Conservation (phyloP, 2,329 filamentous ascomycete species). For the Penicillium sumatraense region DNA sequence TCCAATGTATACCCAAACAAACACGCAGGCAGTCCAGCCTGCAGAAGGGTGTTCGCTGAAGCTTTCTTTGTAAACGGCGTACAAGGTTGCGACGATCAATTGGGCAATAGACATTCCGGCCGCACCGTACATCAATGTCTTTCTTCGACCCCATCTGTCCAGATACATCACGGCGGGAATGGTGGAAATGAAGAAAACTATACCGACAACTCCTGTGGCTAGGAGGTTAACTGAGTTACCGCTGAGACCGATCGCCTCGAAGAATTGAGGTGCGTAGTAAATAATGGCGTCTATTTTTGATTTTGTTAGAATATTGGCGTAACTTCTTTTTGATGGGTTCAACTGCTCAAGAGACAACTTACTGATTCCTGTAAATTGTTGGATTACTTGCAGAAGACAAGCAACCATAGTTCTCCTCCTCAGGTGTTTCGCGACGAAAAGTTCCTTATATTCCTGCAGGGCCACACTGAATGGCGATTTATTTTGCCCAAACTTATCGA, state of each 20-base stretch:
- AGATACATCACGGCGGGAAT: slow-evolving; percentile 39
- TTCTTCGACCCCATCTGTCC: slow-evolving; percentile 39
- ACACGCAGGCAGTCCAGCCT: slow-evolving; percentile 67
- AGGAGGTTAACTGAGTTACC: slow-evolving; percentile 33
- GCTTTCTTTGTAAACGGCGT: slow-evolving; percentile 63
- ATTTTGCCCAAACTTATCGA: slow-evolving; percentile 71
- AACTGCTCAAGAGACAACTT: not conserved
- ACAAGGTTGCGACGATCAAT: slow-evolving; percentile 69
- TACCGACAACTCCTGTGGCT: slow-evolving; percentile 36
- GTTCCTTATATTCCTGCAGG: slow-evolving; percentile 16
- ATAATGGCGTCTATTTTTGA: slow-evolving; percentile 11
- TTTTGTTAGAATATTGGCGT: not conserved
- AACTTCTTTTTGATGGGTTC: too few species aligned
- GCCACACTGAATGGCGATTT: slow-evolving; percentile 52
- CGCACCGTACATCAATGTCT: slow-evolving; percentile 51
- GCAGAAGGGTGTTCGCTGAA: slow-evolving; percentile 63
- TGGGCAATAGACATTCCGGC: slow-evolving; percentile 71
- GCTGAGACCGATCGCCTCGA: slow-evolving; percentile 27
- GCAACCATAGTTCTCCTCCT: slow-evolving; percentile 56
- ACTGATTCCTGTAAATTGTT: slow-evolving; percentile 19
- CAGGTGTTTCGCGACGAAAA: slow-evolving; percentile 36
- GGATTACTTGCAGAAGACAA: slow-evolving; percentile 35
- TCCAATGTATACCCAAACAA: slow-evolving; percentile 69
- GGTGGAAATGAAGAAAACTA: slow-evolving; percentile 32
- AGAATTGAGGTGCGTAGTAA: slow-evolving; percentile 27